Evolutionary conservation across 1,284 basidiomycete genomes (phyloP).

Genomic region (Sporisorium iseilematis-ciliati): DNA sequence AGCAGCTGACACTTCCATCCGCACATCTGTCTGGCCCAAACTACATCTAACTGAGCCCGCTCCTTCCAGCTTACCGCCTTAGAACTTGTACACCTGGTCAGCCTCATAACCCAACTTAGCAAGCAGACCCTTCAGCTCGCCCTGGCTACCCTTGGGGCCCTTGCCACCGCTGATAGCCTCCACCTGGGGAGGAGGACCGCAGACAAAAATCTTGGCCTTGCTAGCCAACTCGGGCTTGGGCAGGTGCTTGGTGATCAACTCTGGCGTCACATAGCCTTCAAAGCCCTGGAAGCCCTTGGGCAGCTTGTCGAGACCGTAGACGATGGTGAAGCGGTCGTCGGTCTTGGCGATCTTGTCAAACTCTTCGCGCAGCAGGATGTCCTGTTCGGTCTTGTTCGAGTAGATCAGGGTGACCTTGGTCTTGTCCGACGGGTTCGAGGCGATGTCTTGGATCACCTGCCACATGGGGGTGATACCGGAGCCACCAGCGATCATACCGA

Average conservation of each 20-base stretch:
- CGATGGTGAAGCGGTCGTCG: slow-evolving; percentile 77
- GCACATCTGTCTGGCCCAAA: neutral
- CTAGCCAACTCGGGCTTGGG: slow-evolving; percentile 77
- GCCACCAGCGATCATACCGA: slow-evolving; percentile 91
- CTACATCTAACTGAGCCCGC: neutral
- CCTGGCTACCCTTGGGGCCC: slow-evolving; percentile 65
- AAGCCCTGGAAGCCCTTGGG: slow-evolving; percentile 75
- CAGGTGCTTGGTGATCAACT: slow-evolving; percentile 81
- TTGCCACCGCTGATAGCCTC: slow-evolving; percentile 66
- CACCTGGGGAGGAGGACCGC: slow-evolving; percentile 73
- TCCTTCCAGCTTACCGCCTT: slow-evolving; percentile 5
- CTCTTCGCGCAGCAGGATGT: slow-evolving; percentile 87
- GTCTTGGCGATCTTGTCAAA: slow-evolving; percentile 74
- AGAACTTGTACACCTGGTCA: slow-evolving; percentile 67
- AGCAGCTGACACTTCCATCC: too few species aligned
- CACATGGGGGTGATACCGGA: slow-evolving; percentile 76
- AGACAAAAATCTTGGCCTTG: slow-evolving; percentile 90
- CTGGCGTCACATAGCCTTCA: slow-evolving; percentile 75
- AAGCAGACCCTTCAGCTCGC: slow-evolving; percentile 65
- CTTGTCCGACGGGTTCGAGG: slow-evolving; percentile 79
- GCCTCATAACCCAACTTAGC: slow-evolving; percentile 64
- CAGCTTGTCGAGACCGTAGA: slow-evolving; percentile 88
- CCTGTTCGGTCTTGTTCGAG: slow-evolving; percentile 88
- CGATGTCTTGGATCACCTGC: slow-evolving; percentile 70
- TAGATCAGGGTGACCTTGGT: slow-evolving; percentile 95